Evolutionary conservation across 2,329 filamentous ascomycete genomes (phyloP).

Genomic region (Fusarium ambrosium): DNA sequence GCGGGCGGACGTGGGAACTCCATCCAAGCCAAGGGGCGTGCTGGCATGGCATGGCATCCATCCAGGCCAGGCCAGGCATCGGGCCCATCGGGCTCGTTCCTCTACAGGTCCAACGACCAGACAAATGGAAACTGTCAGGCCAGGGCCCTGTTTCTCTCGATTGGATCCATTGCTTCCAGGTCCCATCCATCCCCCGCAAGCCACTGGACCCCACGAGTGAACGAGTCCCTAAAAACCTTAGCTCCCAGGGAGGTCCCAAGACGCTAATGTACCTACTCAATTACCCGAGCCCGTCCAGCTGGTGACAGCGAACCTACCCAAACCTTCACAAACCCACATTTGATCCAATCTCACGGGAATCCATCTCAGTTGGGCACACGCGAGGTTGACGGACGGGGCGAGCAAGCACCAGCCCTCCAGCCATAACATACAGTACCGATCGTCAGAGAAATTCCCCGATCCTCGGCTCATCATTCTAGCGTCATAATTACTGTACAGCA

Average conservation of each 20-base stretch:
- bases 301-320: constrained; percentile 24
- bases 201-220: constrained; percentile 33
- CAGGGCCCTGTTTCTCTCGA: neutral
- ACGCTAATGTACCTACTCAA: constrained; percentile 46
- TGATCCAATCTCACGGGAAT: constrained; percentile 7
- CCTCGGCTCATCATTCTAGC: constrained; percentile 12
- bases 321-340: constrained; percentile 4
- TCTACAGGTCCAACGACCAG: neutral
- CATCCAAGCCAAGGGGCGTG: neutral
- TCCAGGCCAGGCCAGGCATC: neutral
- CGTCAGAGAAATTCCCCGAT: constrained; percentile 11
- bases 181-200: constrained; percentile 27
- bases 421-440: constrained; percentile 16
- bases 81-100: neutral
- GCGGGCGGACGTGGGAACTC: neutral
- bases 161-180: constrained; percentile 11
- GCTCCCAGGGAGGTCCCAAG: constrained; percentile 27
- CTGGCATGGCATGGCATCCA: neutral
- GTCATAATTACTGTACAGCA: constrained; percentile 28
- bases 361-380: constrained; percentile 6
- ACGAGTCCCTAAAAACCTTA: constrained; percentile 6
- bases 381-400: neutral
- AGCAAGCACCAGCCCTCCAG: constrained; percentile 1
- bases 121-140: constrained; percentile 2
- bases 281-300: constrained; percentile 28